Evolutionary conservation across 2,329 filamentous ascomycete species (phyloP), one percentile per base, ranked within the genome.

Genomic region (Fusarium praegraminearum): DNA sequence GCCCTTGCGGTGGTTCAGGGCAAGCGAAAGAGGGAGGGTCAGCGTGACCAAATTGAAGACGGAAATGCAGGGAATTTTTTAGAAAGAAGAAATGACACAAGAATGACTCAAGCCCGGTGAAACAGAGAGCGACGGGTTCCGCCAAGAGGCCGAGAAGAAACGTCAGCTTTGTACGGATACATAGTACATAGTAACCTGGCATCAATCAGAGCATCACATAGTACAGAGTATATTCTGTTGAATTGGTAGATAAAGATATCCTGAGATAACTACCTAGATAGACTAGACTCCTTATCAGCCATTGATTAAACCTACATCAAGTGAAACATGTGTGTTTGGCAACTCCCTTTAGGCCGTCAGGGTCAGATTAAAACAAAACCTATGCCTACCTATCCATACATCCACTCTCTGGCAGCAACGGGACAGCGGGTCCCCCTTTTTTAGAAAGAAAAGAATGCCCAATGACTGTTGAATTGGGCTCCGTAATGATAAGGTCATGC

Each of bases 401-500:
- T 64, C 67, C 67, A 63, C 67, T 55, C 16, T 62, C 32, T 67
- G 40, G 50, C 62, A 62, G 35, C 57, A 52, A 63, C 40, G 52
- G 55, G 33, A 33, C 35, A 51, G 62, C 53, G 55, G 51, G 46
- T 26, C 62, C 26, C 36, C 35, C 41, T 26, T 52, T 28, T 38
- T 44, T 30, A 20, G 22, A 65, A 44, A 18, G 44, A 32, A 38
- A 54, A 64, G 51, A 20, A 33, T 41, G 52, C 62, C 71, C 60
- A 65, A 72, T 66, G 49, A 38, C 33, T 36, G 47, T 64, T 64
- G 47, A 67, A 57, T 55, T 56, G 51, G 56, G 57, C 58, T 66
- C 54, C 65, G 59, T 57, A 56, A 60, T 69, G 72, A 74, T 74
- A 74, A 74, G 73, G 69, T 57, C 72, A 73, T 74, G 72, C 72